Conservation (phyloP, 805 yeast species). For the Ogataea trehaloabstinens region DNA sequence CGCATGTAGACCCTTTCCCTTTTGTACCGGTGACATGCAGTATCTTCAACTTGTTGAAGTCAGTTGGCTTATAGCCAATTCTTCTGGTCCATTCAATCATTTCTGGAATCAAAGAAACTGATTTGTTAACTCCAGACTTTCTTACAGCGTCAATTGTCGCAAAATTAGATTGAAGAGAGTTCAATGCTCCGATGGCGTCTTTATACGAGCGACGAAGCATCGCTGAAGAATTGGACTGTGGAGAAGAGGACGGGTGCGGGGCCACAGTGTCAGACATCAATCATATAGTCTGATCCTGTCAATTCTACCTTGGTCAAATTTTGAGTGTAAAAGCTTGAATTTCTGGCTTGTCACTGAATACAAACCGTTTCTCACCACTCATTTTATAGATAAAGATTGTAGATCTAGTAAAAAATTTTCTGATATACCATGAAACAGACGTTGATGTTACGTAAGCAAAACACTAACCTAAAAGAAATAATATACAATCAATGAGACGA, state of each 20-base stretch:
- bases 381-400: too few species aligned
- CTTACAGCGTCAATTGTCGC: slow-evolving; percentile 83
- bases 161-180: slow-evolving; percentile 86
- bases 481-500: too few species aligned
- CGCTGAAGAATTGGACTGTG: not conserved
- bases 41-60: slow-evolving; percentile 71
- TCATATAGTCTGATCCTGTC: not conserved
- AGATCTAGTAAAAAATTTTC: too few species aligned
- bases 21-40: slow-evolving; percentile 97
- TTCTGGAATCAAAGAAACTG: slow-evolving; percentile 73
- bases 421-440: too few species aligned
- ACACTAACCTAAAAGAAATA: too few species aligned
- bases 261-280: not conserved
- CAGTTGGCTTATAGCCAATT: slow-evolving; percentile 62
- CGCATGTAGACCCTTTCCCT: slow-evolving; percentile 98
- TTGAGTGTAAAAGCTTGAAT: too few species aligned
- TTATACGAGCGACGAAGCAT: slow-evolving; percentile 33
- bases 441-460: too few species aligned
- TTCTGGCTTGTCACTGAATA: too few species aligned
- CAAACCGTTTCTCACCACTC: too few species aligned
- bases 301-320: too few species aligned
- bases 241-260: not conserved
- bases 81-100: slow-evolving; percentile 79
- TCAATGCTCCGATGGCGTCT: slow-evolving; percentile 84
- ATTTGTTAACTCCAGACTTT: slow-evolving; percentile 60